A percentile compares a stretch with the other conserved stretches of the same genome.
These are phyloP conservation scores for Aspergillus sp. DNA, from an alignment of 2,329 filamentous ascomycete species.

Conservation along the genomic window DNA sequence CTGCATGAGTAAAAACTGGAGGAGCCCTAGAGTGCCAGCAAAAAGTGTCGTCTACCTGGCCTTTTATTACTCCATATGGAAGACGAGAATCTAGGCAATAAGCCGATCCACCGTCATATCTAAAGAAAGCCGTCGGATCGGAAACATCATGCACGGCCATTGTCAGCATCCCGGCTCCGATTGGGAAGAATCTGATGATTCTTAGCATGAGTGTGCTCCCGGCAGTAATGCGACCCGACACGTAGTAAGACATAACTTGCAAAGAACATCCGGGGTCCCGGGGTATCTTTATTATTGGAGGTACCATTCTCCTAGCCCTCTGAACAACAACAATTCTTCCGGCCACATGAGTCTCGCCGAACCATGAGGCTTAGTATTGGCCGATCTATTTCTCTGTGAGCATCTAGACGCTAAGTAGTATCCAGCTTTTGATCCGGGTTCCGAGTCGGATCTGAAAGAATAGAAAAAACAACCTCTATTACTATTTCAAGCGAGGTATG, in stretches of 20 bases:
- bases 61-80: background rate
- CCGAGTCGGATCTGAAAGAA: background rate
- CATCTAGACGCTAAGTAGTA: background rate
- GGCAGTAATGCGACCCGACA: background rate
- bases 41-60: background rate
- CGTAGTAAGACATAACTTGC: background rate
- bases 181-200: background rate
- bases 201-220: background rate
- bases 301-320: background rate
- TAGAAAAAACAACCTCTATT: background rate
- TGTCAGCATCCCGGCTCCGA: background rate
- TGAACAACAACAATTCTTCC: background rate
- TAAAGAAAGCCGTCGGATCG: background rate
- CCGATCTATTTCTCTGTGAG: background rate
- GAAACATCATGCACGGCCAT: background rate
- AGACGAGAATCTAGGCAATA: background rate
- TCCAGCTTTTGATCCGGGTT: background rate
- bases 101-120: background rate
- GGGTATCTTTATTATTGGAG: background rate
- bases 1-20: background rate
- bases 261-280: constrained; percentile 7
- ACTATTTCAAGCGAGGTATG: no score
- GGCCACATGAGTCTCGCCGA: background rate
- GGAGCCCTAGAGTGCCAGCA: background rate
- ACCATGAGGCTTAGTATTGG: background rate